Percentiles rank a stretch among this genome's conserved stretches.
Evolutionary conservation across 345 rosid genomes (phyloP).

Genomic region (Pelargonium nanum): DNA sequence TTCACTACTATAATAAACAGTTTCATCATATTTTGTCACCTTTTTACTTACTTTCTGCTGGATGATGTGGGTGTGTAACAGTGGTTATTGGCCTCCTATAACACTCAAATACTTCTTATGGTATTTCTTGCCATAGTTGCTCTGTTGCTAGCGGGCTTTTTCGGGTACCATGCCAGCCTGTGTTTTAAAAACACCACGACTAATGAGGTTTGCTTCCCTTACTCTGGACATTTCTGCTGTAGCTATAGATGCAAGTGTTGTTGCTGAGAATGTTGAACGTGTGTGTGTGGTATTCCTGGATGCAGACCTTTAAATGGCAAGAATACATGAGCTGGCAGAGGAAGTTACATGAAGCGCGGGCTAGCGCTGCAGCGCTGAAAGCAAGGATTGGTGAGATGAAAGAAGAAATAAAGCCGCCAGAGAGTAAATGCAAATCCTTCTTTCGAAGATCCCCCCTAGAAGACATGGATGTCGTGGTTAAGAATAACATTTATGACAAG

Average conservation of each 20-base stretch:
- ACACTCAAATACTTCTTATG: conserved; percentile 73
- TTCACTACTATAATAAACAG: too few relatives aligned
- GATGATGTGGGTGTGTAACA: conserved; percentile 22
- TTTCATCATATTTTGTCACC: neutral
- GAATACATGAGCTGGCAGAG: conserved; percentile 68
- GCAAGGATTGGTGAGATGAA: conserved; percentile 35
- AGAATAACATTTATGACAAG: conserved; percentile 50
- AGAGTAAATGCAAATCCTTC: conserved; percentile 48
- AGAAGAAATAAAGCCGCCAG: conserved; percentile 30
- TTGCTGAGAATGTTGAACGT: too few relatives aligned
- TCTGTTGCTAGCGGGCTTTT: conserved; percentile 76
- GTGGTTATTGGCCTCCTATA: conserved; percentile 85
- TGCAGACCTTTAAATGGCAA: conserved; percentile 87
- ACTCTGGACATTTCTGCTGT: neutral
- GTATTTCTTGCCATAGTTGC: conserved; percentile 77
- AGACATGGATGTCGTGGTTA: conserved; percentile 28
- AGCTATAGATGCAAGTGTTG: neutral
- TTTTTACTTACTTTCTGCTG: conserved; percentile 3
- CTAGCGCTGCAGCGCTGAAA: conserved; percentile 50
- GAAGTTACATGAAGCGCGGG: conserved; percentile 69
- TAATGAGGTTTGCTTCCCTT: conserved; percentile 46
- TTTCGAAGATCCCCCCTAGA: conserved; percentile 47
- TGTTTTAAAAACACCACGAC: conserved; percentile 83
- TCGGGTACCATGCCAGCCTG: conserved; percentile 65
- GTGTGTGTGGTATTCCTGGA: too few relatives aligned